Percentiles rank a stretch among this genome's conserved stretches.
Evolutionary conservation across 306 rosid species (phyloP).

Genomic region (Dryas drummondii): DNA sequence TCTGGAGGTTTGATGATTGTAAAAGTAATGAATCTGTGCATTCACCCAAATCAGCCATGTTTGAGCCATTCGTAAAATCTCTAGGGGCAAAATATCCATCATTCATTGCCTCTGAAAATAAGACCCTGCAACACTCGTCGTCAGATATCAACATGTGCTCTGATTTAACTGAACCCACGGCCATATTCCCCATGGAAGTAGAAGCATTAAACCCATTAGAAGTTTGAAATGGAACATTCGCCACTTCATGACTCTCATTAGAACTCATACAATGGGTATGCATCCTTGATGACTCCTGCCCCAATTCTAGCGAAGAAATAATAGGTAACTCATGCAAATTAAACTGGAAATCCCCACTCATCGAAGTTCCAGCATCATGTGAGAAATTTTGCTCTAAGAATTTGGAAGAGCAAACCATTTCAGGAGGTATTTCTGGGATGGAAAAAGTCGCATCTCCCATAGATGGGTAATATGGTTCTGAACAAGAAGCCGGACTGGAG

Average conservation of each 20-base stretch:
- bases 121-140: slow-evolving; percentile 81
- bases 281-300: slow-evolving; percentile 50
- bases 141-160: slow-evolving; percentile 66
- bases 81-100: slow-evolving; percentile 49
- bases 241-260: slow-evolving; percentile 43
- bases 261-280: slow-evolving; percentile 51
- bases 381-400: slow-evolving; percentile 56
- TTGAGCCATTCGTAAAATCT: slow-evolving; percentile 38
- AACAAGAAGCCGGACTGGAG: slow-evolving; percentile 61
- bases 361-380: slow-evolving; percentile 46
- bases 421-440: slow-evolving; percentile 53
- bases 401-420: slow-evolving; percentile 50
- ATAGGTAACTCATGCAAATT: slow-evolving; percentile 48
- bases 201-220: slow-evolving; percentile 43
- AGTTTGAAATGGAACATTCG: slow-evolving; percentile 47
- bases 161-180: slow-evolving; percentile 40
- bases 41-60: slow-evolving; percentile 42
- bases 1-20: slow-evolving; percentile 40
- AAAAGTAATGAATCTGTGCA: slow-evolving; percentile 44
- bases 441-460: slow-evolving; percentile 58
- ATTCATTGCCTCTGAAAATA: slow-evolving; percentile 64
- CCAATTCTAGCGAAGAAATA: slow-evolving; percentile 55
- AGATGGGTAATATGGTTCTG: slow-evolving; percentile 67
- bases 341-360: slow-evolving; percentile 44
- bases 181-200: slow-evolving; percentile 38